Evolutionary conservation across 208 protist species (phyloP), one percentile per base, ranked within the genome.

Genomic region (Novymonas esmeraldas): DNA sequence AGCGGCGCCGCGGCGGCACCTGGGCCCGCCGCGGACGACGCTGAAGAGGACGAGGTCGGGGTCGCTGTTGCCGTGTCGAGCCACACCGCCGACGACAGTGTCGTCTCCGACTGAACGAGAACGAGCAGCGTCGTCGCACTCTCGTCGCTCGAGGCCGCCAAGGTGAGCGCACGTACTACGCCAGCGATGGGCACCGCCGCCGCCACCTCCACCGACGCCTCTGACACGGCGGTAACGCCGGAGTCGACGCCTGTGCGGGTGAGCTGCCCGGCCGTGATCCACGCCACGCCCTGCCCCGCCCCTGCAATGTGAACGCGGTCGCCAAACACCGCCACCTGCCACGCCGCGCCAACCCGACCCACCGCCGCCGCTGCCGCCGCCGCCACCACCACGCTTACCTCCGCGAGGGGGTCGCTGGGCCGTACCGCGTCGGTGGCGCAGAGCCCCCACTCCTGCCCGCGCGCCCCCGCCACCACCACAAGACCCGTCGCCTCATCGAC

Each of bases 381-480:
- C 41, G 22, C 44, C 7, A n/a, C 49, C 18, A 6, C 16, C 6
- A 70, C n/a, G 13, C 26, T 31, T 2, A 70, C 50, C 5, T 22
- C 42, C 7, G 49, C 29, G 11, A 62, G 2, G 7, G n/a, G n/a
- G 1, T 18, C 26, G 3, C 39, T 10, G 20, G 4, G 45, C 18
- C 14, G 24, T 18, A 20, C 48, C 7, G 46, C 54, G 42, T 64
- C 31, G 4, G 65, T 71, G 1, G 56, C 51, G 44, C 66, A 65
- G 20, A 73, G 9, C n/a, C 56, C 38, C 68, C 59, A 65, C 9
- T 28, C 31, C 3, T 6, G 52, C n/a, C 4, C 38, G 22, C 1
- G 2, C 3, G 22, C 20, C 6, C 68, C 68, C 16, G 34, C 9
- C 7, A 73, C 26, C 6, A 55, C 38, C 20, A 61, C 56, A 2